Base-by-base conservation (phyloP, 805 yeast species). In the Cyberlindnera saturnus region DNA sequence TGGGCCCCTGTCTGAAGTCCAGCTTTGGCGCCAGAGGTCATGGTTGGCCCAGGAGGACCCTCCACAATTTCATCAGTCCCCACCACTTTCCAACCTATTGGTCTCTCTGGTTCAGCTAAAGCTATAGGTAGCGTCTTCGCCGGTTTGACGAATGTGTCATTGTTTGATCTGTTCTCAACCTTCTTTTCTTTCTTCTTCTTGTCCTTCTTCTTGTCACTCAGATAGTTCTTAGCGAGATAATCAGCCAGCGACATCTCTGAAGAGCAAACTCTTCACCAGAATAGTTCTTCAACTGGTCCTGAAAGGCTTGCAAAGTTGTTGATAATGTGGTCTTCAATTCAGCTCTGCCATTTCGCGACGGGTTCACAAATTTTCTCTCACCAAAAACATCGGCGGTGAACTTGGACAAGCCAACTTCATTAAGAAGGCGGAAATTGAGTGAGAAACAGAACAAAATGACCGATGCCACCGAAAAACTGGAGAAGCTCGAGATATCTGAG, bases 1-100 rank as follows among this genome's bases (percentile, higher is more conserved):
- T 71, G 63, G 5, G 61, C 69, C 3, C 70, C 74, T 0, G 77
- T 68, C 47, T 74, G 78, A 16, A 76, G 55, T 5, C 81, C 81
- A 13, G 63, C 70, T 36, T 55, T 61, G 3, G 65, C 64, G 14
- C 67, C 67, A 3, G 66, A 56, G 16, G 56, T 53, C 52, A 58
- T 53, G 44, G 47, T 31, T 4, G 47, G 49, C 2, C 36, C 34
- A 4, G 20, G 39, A 14, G 41, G 41, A 6, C 14, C 16, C 2
- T 34, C 29, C 7, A 44, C 41, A 3, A 45, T 31, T 17, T 57
- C 58, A 16, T 46, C 40, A 1, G 58, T 47, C 0, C 60, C 62
- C 3, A 57, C 52, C 2, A 50, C 45, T 11, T 42, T 52, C 61
- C 56, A 54, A 13, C 40, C 40, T 19, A 26, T 11, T n/a, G 26